A percentile compares a stretch with the other conserved stretches of the same genome.
Conservation (phyloP, 371 early-diverging fungal species). For the Zychaea mexicana region DNA sequence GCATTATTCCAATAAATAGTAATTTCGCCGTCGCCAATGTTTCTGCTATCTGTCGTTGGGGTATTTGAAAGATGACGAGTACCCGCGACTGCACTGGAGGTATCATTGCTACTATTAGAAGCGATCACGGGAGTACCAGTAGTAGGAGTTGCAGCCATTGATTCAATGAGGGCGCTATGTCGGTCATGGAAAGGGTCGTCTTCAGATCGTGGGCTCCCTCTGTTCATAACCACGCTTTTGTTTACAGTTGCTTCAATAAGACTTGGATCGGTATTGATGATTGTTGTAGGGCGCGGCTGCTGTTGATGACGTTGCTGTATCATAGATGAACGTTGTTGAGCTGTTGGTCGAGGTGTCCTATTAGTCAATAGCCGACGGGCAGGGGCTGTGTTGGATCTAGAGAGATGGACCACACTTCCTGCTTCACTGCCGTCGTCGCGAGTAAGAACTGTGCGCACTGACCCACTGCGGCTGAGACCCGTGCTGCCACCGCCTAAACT, state of each 20-base stretch:
- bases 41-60: background rate
- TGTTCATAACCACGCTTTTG: background rate
- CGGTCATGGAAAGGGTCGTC: conserved; percentile 45
- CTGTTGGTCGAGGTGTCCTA: conserved; percentile 62
- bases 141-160: too few relatives aligned
- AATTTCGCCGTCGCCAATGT: conserved; percentile 47
- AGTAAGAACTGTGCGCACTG: conserved; percentile 31
- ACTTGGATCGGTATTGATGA: conserved; percentile 4
- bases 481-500: background rate
- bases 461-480: conserved; percentile 35
- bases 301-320: background rate
- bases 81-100: background rate
- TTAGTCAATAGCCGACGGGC: conserved; percentile 57
- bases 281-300: conserved; percentile 3
- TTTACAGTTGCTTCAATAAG: background rate
- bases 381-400: conserved; percentile 20
- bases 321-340: background rate
- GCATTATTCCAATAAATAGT: conserved; percentile 42
- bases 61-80: conserved; percentile 1
- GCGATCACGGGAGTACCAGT: background rate
- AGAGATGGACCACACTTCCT: conserved; percentile 6
- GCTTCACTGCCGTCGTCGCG: conserved; percentile 1
- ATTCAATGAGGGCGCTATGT: conserved; percentile 14
- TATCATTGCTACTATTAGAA: background rate
- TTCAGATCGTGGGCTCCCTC: conserved; percentile 3